Evolutionary conservation across 129 eudicot genomes (phyloP), one percentile per base, ranked within the genome.

Genomic region (Silybum marianum): DNA sequence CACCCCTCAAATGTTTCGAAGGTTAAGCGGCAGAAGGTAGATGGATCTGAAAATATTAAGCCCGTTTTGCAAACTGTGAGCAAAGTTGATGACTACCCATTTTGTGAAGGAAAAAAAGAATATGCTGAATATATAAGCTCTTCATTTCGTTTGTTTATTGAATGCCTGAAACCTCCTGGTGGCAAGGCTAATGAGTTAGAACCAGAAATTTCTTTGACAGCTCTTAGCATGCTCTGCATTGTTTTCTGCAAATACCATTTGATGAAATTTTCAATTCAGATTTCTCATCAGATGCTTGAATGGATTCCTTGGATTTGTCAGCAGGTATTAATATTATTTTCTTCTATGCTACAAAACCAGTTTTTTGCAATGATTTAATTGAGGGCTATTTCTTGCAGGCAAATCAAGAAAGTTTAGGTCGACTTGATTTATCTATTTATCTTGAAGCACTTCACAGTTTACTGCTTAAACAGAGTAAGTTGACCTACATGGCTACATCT

Each of bases 231-330:
- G 70, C 92, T 95, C 83, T 90, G 93, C 74, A 88, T 89, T 76
- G 87, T 88, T 75, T 87, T 88, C 74, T 88, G 90, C 75, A 82
- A 85, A 81, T 78, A 85, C 74, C 90, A 94, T 54, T 84, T 46
- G 40, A 42, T 81, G 6, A 58, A 86, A 58, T 67, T 88, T 38
- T 85, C 92, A 16, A 69, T 25, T 74, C 76, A 54, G 75, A 85
- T 89, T 58, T 85, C 89, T 68, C 81, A 23, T 79, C 88, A 77
- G 83, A 86, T 91, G 84, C 67, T 74, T 74, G 75, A 79, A 24
- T 95, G 98, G 99, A 90, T 95, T 82, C 90, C 88, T 66, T 95
- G 99, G 99, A 86, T 93, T 79, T 87, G 69, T 87, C 87, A 88
- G 82, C 97, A 93, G 98, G 99, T 95, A 66, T 63, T 70, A 32